Conservation (phyloP, 148 eudicot species). For the Dianthus caryophyllus region DNA sequence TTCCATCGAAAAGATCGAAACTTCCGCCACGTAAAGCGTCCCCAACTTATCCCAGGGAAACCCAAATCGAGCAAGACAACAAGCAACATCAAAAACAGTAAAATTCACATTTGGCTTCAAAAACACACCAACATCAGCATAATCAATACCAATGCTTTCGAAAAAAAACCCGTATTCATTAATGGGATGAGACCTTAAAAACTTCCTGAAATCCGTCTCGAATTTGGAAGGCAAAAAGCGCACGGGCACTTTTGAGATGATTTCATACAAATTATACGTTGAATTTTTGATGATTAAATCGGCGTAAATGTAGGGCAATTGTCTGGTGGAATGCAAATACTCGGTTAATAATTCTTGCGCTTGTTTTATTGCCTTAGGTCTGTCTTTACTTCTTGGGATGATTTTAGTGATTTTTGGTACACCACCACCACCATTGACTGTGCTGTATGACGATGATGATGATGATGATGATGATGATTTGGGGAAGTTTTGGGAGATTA, state of each 20-base stretch:
- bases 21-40: slow-evolving; percentile 39
- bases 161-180: too few relatives aligned
- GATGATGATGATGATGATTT: too few relatives aligned
- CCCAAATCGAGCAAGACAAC: slow-evolving; percentile 51
- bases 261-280: slow-evolving; percentile 25
- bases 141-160: slow-evolving; percentile 64
- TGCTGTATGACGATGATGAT: too few relatives aligned
- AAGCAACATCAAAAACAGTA: slow-evolving; percentile 45
- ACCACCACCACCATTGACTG: too few relatives aligned
- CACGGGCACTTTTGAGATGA: slow-evolving; percentile 40
- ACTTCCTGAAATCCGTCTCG: slow-evolving; percentile 33
- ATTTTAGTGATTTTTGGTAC: slow-evolving; percentile 34
- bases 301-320: slow-evolving; percentile 54
- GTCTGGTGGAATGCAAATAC: slow-evolving; percentile 57
- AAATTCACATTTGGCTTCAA: slow-evolving; percentile 41
- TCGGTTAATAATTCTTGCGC: slow-evolving; percentile 55
- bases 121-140: slow-evolving; percentile 30
- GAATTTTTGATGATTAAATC: slow-evolving; percentile 51
- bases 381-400: slow-evolving; percentile 28
- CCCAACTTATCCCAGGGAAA: slow-evolving; percentile 82
- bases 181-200: slow-evolving; percentile 74
- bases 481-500: too few relatives aligned
- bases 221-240: slow-evolving; percentile 32
- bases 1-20: slow-evolving; percentile 41
- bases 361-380: slow-evolving; percentile 34